Evolutionary conservation across 192 early-diverging fungal genomes (phyloP).

Genomic region (Cetraspora pellucida): DNA sequence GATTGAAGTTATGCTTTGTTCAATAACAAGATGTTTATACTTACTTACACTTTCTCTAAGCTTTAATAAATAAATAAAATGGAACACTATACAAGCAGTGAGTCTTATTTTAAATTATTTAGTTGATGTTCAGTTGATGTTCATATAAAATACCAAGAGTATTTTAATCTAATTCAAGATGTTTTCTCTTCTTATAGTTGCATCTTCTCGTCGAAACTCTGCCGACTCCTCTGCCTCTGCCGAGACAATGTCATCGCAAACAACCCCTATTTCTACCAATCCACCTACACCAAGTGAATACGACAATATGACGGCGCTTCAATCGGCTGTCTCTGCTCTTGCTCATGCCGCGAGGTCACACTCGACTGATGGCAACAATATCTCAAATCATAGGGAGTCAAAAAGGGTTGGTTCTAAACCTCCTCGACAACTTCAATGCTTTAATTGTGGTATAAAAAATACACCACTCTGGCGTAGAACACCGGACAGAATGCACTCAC

Average conservation of each 20-base stretch:
- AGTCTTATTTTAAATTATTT: conserved; percentile 6
- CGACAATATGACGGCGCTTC: conserved; percentile 21
- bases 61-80: conserved; percentile 14
- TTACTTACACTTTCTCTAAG: neutral
- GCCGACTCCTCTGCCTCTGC: conserved; percentile 12
- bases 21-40: conserved; percentile 12
- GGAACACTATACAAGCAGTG: neutral
- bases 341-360: conserved; percentile 3
- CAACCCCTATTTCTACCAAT: conserved; percentile 23
- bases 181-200: neutral
- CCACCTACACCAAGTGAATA: conserved; percentile 30
- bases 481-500: conserved; percentile 72
- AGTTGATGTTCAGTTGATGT: neutral
- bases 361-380: neutral
- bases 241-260: conserved; percentile 23
- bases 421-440: conserved; percentile 57
- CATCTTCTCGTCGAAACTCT: conserved; percentile 23
- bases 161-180: neutral
- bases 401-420: conserved; percentile 44
- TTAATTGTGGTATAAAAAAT: conserved; percentile 81
- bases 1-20: neutral
- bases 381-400: conserved; percentile 30
- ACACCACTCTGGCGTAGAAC: conserved; percentile 90
- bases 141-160: neutral
- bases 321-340: neutral